Percentiles rank a stretch among this genome's conserved stretches.
Evolutionary conservation across 495 filamentous ascomycete species (phyloP).

Genomic region (Penicillium cataractarum): DNA sequence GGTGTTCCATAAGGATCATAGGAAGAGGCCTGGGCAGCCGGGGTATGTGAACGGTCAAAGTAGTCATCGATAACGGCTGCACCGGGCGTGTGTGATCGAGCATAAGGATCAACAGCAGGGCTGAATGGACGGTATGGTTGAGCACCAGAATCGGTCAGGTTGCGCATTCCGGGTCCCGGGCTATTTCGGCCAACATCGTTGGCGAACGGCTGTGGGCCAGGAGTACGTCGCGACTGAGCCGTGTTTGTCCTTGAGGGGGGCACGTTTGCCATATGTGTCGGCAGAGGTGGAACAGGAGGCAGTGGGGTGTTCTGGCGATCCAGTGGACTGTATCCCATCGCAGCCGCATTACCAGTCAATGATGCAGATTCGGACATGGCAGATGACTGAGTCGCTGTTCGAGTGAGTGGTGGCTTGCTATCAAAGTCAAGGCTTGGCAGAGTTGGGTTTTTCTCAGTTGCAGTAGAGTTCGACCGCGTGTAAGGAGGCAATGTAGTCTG

Average conservation of each 20-base stretch:
- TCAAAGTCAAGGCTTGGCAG: constrained; percentile 32
- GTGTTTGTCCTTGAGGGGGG: constrained; percentile 16
- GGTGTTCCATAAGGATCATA: constrained; percentile 13
- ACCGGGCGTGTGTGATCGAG: constrained; percentile 5
- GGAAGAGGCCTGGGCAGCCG: background rate
- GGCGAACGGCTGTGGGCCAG: constrained; percentile 14
- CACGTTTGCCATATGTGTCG: constrained; percentile 14
- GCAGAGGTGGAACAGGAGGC: constrained; percentile 31
- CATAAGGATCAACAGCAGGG: constrained; percentile 24
- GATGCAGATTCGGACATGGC: constrained; percentile 33
- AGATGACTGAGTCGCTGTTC: constrained; percentile 31
- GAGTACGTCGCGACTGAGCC: constrained; percentile 15
- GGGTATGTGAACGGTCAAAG: constrained; percentile 7
- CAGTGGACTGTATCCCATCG: constrained; percentile 32
- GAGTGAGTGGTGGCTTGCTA: constrained; percentile 25
- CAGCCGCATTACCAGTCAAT: constrained; percentile 24
- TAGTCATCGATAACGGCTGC: constrained; percentile 8
- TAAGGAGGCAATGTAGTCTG: constrained; percentile 63
- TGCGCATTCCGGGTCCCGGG: constrained; percentile 19
- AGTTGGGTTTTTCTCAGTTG: constrained; percentile 20
- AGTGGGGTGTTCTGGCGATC: constrained; percentile 22
- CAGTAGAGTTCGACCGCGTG: constrained; percentile 22
- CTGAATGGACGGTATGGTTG: constrained; percentile 19
- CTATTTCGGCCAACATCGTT: constrained; percentile 7
- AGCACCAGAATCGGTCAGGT: constrained; percentile 18